Percentiles rank a stretch among this genome's conserved stretches.
phyloP scores from a whole-genome alignment of 345 rosid species.

The Linum lewisii region DNA sequence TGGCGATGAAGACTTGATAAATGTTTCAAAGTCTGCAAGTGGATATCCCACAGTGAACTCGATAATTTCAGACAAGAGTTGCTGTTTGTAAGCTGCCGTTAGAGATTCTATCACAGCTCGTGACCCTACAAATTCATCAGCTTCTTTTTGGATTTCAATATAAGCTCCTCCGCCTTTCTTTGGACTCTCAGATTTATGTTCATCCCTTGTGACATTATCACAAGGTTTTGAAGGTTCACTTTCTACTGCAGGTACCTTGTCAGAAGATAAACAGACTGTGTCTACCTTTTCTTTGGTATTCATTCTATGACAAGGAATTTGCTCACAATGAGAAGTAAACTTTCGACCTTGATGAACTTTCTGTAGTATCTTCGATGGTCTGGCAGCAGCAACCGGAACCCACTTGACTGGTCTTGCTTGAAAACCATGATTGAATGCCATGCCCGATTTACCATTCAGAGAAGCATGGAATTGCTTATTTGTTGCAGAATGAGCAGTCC shows the following conservation, averaged over 20 bases:
- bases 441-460: not conserved
- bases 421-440: not conserved
- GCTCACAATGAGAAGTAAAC: not conserved
- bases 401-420: not conserved
- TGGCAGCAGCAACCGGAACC: not conserved
- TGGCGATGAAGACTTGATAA: slow-evolving; percentile 19
- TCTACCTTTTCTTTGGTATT: not conserved
- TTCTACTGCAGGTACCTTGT: not conserved
- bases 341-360: not conserved
- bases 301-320: not conserved
- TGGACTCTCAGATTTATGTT: slow-evolving; percentile 2
- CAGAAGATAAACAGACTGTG: too few relatives aligned
- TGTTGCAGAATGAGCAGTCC: not conserved
- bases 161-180: slow-evolving; percentile 5
- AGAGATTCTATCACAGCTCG: slow-evolving; percentile 6
- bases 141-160: slow-evolving; percentile 4
- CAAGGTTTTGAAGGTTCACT: slow-evolving; percentile 8
- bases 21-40: slow-evolving; percentile 21
- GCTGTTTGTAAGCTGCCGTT: slow-evolving; percentile 15
- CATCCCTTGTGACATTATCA: not conserved
- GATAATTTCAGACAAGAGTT: slow-evolving; percentile 11
- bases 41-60: slow-evolving; percentile 9
- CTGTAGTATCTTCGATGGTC: not conserved
- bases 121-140: slow-evolving; percentile 3
- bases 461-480: not conserved